Evolutionary conservation across 805 yeast species (phyloP), one percentile per base, ranked within the genome.

Genomic region (Isabelozyma gotoi): DNA sequence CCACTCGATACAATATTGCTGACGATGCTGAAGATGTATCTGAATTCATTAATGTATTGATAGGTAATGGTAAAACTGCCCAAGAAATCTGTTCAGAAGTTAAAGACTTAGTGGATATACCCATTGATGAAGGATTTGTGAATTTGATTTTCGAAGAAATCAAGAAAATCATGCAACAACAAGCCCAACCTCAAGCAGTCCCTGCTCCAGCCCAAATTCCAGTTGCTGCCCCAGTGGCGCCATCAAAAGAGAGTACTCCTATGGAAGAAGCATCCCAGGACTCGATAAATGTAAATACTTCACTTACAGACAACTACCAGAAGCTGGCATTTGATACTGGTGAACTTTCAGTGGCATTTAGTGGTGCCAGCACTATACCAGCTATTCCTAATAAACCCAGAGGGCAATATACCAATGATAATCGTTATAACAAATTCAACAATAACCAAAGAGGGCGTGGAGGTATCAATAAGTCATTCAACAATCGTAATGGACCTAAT

Each of bases 11-110:
- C 52, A 61, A 57, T 47, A 59, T 63, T 20, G 58, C 59, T 5
- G 75, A 69, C 37, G 76, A 71, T 45, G 74, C 76, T 16, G 63
- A 54, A 35, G 84, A 82, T 52, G 82, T 84, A 34, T 87, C 94
- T 11, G 94, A 86, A 61, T 86, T 78, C 56, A 80, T 86, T 44
- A 75, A 82, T n/a, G 76, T 85, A 36, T 68, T 86, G 60, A 83
- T 86, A 47, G 82, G 84, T 11, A 84, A 84, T 51, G 82, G 84
- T 52, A 81, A 84, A 55, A 67, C 80, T 5, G 77, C 84, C 10
- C 73, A 70, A 14, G 85, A 82, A 41, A 82, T 85, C 29, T 74
- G 77, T 15, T 65, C 64, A 15, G 94, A 86, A 56, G 72, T 87
- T 21, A 68, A 78, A 29, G 76, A 79, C 36, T 66, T 85, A 40